phyloP scores from a whole-genome alignment of 2,329 filamentous ascomycete species.

The Neofusicoccum cordaticola region DNA sequence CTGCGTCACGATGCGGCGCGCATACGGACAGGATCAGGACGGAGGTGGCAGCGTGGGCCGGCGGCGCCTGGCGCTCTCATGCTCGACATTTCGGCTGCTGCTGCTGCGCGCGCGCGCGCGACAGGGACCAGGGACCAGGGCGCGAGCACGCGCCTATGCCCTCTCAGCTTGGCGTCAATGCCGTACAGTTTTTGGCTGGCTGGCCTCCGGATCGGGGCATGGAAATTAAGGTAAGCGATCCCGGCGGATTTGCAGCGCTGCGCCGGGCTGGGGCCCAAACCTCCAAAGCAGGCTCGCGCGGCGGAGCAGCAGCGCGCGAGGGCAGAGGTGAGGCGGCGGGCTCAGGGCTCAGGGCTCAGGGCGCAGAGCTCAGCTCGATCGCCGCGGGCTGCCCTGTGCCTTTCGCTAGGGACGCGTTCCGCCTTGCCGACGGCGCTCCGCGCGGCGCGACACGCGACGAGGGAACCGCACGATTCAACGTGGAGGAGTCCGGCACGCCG shows the following conservation, averaged over 20 bases:
- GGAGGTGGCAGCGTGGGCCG: background rate
- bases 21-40: background rate
- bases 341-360: too few relatives aligned
- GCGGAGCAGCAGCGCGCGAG: too few relatives aligned
- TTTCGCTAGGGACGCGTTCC: slow-evolving; percentile 9
- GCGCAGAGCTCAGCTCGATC: background rate
- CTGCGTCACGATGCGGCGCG: slow-evolving; percentile 4
- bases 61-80: slow-evolving; percentile 5
- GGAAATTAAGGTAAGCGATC: slow-evolving; percentile 16
- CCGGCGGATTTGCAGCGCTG: slow-evolving; percentile 1
- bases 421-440: slow-evolving; percentile 8
- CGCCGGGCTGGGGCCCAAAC: background rate
- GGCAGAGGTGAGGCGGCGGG: too few relatives aligned
- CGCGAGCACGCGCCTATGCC: background rate
- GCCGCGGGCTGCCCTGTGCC: background rate
- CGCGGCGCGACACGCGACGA: background rate
- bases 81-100: slow-evolving; percentile 8
- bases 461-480: background rate
- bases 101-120: background rate
- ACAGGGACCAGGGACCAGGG: background rate
- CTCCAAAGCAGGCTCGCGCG: background rate
- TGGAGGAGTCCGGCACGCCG: too few relatives aligned
- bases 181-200: slow-evolving; percentile 4
- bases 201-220: slow-evolving; percentile 12
- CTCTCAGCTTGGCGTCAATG: slow-evolving; percentile 11